Conservation (phyloP, 352 stramenopile species). For the Pythium biforme region DNA sequence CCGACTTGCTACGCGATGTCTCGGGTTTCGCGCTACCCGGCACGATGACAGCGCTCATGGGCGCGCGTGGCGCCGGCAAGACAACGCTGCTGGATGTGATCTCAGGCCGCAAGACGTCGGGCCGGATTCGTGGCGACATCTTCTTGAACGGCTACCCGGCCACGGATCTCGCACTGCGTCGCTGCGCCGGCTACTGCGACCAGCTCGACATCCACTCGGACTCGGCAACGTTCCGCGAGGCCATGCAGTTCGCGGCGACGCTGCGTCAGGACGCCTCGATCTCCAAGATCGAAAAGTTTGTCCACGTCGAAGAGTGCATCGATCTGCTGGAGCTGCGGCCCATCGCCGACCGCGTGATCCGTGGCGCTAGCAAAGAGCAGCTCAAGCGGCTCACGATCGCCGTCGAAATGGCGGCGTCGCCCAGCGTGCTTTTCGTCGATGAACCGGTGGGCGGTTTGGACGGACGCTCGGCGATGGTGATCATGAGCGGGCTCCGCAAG, state of each 20-base stretch:
- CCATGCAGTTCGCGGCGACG: slow-evolving; percentile 82
- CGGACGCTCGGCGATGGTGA: slow-evolving; percentile 30
- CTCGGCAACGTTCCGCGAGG: slow-evolving; percentile 81
- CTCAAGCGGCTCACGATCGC: slow-evolving; percentile 54
- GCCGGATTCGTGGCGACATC: slow-evolving; percentile 53
- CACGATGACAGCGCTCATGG: slow-evolving; percentile 49
- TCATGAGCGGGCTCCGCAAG: slow-evolving; percentile 71
- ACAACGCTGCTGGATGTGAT: slow-evolving; percentile 92
- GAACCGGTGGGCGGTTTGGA: slow-evolving; percentile 41
- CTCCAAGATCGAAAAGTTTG: slow-evolving; percentile 29
- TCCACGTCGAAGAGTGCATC: slow-evolving; percentile 33
- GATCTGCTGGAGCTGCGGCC: slow-evolving; percentile 33
- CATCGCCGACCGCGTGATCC: slow-evolving; percentile 31
- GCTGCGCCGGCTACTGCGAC: slow-evolving; percentile 20
- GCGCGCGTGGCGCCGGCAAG: slow-evolving; percentile 64
- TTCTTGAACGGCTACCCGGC: slow-evolving; percentile 35
- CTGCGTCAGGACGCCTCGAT: slow-evolving; percentile 39
- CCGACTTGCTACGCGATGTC: slow-evolving; percentile 56
- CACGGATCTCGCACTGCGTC: slow-evolving; percentile 26
- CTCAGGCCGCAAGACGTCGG: slow-evolving; percentile 77
- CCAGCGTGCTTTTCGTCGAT: slow-evolving; percentile 69
- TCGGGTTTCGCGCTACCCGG: slow-evolving; percentile 37
- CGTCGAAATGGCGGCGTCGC: slow-evolving; percentile 80
- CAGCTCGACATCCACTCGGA: slow-evolving; percentile 45
- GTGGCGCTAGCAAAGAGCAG: slow-evolving; percentile 29